A percentile compares a stretch with the other conserved stretches of the same genome.
These are phyloP conservation scores for Ophiocordyceps camponoti-saundersi DNA, from an alignment of 2,329 filamentous ascomycete genomes.

Conservation along the genomic window DNA sequence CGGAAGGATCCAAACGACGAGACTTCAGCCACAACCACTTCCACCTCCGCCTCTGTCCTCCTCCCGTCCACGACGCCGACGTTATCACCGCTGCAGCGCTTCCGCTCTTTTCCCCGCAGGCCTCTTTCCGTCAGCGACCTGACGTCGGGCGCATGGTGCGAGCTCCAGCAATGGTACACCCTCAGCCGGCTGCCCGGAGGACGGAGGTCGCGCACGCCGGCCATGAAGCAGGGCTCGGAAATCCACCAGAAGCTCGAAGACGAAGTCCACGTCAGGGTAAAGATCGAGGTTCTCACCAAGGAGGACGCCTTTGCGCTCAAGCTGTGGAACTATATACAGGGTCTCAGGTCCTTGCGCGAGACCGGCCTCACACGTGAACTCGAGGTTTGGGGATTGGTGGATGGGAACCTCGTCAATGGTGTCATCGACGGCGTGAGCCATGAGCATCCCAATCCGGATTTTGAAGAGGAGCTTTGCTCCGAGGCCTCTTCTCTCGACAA, in stretches of 20 bases:
- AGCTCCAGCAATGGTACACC: slow-evolving; percentile 83
- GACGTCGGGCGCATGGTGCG: slow-evolving; percentile 84
- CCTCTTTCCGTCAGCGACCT: slow-evolving; percentile 78
- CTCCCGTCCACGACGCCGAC: too few relatives aligned
- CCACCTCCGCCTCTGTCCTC: too few relatives aligned
- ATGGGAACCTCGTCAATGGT: slow-evolving; percentile 72
- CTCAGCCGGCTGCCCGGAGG: slow-evolving; percentile 57
- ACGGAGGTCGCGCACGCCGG: slow-evolving; percentile 54
- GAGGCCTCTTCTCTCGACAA: slow-evolving; percentile 9
- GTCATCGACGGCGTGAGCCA: slow-evolving; percentile 78
- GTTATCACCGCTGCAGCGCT: slow-evolving; percentile 53
- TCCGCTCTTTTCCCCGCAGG: slow-evolving; percentile 61
- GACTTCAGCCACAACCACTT: slow-evolving; percentile 6
- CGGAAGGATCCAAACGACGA: slow-evolving; percentile 3
- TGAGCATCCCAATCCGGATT: slow-evolving; percentile 53
- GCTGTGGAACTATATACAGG: slow-evolving; percentile 85
- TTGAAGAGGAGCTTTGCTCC: slow-evolving; percentile 40
- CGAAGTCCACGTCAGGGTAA: slow-evolving; percentile 63
- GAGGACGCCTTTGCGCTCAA: slow-evolving; percentile 72
- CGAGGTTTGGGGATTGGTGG: slow-evolving; percentile 70
- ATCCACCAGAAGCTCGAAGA: slow-evolving; percentile 77
- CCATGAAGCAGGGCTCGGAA: slow-evolving; percentile 68
- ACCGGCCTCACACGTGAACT: slow-evolving; percentile 59
- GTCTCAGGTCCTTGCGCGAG: slow-evolving; percentile 54
- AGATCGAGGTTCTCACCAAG: slow-evolving; percentile 52